phyloP scores from a whole-genome alignment of 148 eudicot species.

The Cornus suecica region DNA sequence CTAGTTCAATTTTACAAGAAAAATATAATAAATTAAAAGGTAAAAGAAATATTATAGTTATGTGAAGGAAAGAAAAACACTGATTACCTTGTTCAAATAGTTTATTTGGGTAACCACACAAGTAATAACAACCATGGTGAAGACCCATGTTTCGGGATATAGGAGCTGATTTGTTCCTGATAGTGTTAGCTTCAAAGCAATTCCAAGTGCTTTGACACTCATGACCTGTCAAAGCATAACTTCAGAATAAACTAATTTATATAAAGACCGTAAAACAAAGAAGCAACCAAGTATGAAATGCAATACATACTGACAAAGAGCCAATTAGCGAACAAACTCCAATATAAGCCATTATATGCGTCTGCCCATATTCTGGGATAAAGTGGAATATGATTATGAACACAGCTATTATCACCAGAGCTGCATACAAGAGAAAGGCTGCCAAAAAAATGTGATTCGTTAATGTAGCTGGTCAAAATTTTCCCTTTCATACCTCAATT shows the following conservation, averaged over 20 bases:
- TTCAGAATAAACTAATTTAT: slow-evolving; percentile 9
- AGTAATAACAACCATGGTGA: slow-evolving; percentile 48
- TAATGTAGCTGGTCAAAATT: background rate
- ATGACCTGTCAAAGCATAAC: slow-evolving; percentile 55
- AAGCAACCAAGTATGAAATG: slow-evolving; percentile 3
- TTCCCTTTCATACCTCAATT: too few relatives aligned
- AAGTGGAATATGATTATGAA: slow-evolving; percentile 58
- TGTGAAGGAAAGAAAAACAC: background rate
- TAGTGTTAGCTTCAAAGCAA: slow-evolving; percentile 73
- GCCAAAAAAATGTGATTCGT: slow-evolving; percentile 18
- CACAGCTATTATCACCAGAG: slow-evolving; percentile 49
- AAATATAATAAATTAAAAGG: too few relatives aligned
- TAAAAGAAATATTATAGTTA: background rate
- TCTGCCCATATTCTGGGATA: slow-evolving; percentile 70
- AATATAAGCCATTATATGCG: slow-evolving; percentile 77
- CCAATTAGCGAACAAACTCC: slow-evolving; percentile 85
- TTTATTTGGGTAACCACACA: slow-evolving; percentile 80
- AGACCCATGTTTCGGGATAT: slow-evolving; percentile 81
- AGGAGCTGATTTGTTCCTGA: slow-evolving; percentile 74
- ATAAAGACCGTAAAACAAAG: background rate
- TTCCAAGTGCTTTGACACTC: slow-evolving; percentile 87
- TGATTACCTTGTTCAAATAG: slow-evolving; percentile 69
- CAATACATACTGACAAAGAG: slow-evolving; percentile 65
- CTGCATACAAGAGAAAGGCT: slow-evolving; percentile 76
- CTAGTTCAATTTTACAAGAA: too few relatives aligned